A percentile compares a stretch with the other conserved stretches of the same genome.
phyloP scores from a whole-genome alignment of 2,329 filamentous ascomycete genomes.

The Hirsutella rhossiliensis region DNA sequence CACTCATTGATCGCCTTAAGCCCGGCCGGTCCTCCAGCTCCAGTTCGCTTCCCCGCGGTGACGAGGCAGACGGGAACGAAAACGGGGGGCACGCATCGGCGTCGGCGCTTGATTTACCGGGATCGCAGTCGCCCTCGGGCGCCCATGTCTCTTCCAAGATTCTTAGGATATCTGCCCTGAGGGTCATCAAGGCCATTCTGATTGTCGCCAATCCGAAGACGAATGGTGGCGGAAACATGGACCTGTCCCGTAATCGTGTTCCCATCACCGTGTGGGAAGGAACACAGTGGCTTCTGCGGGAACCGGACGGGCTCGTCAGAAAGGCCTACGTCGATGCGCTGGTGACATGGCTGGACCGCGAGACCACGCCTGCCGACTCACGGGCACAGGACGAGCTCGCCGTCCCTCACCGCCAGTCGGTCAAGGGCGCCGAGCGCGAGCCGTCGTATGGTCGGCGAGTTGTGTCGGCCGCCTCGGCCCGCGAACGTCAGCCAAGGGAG shows the following conservation, averaged over 20 bases:
- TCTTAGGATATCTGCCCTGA: slow-evolving; percentile 55
- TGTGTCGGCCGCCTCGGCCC: slow-evolving; percentile 53
- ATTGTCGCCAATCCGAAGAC: slow-evolving; percentile 63
- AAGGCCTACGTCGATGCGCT: slow-evolving; percentile 79
- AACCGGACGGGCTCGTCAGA: slow-evolving; percentile 65
- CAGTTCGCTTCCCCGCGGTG: slow-evolving; percentile 30
- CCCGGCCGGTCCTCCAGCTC: slow-evolving; percentile 38
- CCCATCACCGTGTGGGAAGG: slow-evolving; percentile 84
- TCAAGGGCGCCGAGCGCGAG: slow-evolving; percentile 27
- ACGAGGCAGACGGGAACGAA: slow-evolving; percentile 31
- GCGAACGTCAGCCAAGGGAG: slow-evolving; percentile 40
- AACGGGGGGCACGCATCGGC: slow-evolving; percentile 12
- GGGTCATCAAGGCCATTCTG: slow-evolving; percentile 71
- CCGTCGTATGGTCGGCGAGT: slow-evolving; percentile 43
- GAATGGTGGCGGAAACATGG: slow-evolving; percentile 44
- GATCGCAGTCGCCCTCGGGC: slow-evolving; percentile 34
- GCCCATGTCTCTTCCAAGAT: slow-evolving; percentile 40
- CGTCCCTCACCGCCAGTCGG: slow-evolving; percentile 29
- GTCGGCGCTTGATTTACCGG: slow-evolving; percentile 25
- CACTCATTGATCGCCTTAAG: slow-evolving; percentile 68
- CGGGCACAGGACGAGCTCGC: slow-evolving; percentile 45
- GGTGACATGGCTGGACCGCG: slow-evolving; percentile 72
- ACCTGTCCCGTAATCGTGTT: slow-evolving; percentile 61
- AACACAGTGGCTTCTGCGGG: slow-evolving; percentile 85
- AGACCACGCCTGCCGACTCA: slow-evolving; percentile 57